Evolutionary conservation across 208 protist species (phyloP), one percentile per base, ranked within the genome.

Genomic region (Novymonas esmeraldas): DNA sequence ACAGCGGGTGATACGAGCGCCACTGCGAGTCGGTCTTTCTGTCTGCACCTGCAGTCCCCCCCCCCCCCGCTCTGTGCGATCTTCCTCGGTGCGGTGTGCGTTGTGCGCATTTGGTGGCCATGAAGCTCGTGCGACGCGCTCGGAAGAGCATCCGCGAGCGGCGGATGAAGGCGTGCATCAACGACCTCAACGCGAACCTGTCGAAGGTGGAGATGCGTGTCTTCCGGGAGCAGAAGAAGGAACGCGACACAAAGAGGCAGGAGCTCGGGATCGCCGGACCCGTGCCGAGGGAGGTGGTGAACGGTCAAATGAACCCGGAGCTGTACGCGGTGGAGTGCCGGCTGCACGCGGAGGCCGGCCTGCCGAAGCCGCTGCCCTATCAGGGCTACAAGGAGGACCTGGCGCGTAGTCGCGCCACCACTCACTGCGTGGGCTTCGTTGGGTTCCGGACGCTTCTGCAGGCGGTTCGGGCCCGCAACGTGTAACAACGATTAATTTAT

Each of bases 91-190:
- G 33, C 2, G 16, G 36, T 24, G 16, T 46, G 24, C 33, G 24
- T 34, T 24, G 16, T 18, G 2, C 24, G 29, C 39, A 24, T 36
- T 34, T n/a, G n/a, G 38, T 48, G 58, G 50, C 66, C 62, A 95
- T 96, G 90, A 96, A 92, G 71, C 73, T 96, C 3, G 91, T 96
- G 18, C 76, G 91, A 3, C 76, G 91, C 24, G 91, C 91, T 29
- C 75, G 91, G 18, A 96, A 96, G 79, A 93, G 86, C 65, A 92
- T 96, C 62, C 80, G 81, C 18, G 88, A 96, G 67, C 78, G 91
- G 29, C 85, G 88, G 20, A 96, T 96, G 91, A 91, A 88, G 70
- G 86, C 81, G 39, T 96, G 88, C 74, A 77, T 93, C 48, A 92
- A 87, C 54, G 91, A 96, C 50, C 76, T 96, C 3, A 91, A 64